Conservation (phyloP, 73 alveolate genomes). For the Loxodes magnus region DNA sequence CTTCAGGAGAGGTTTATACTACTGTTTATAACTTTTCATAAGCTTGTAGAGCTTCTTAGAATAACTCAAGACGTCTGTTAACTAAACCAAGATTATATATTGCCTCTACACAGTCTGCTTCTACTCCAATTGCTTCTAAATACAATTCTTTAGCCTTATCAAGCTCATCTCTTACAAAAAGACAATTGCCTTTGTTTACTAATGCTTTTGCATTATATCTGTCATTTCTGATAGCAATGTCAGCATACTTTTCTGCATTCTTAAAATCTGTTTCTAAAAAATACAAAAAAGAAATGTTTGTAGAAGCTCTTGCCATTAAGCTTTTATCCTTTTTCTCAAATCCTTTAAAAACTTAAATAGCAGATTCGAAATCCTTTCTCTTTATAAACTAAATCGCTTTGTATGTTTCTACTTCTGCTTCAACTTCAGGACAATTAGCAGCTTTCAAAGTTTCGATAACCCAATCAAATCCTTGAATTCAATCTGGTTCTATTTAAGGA, state of each 20-base stretch:
- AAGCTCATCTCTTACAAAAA: constrained; percentile 92
- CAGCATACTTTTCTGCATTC: constrained; percentile 97
- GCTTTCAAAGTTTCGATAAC: constrained; percentile 76
- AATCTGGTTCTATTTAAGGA: constrained; percentile 81
- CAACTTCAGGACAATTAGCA: constrained; percentile 85
- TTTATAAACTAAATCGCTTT: constrained; percentile 88
- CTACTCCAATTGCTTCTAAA: constrained; percentile 99
- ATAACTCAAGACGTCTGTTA: constrained; percentile 60
- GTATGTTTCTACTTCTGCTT: constrained; percentile 90
- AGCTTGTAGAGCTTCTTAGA: constrained; percentile 93
- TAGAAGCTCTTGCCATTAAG: constrained; percentile 97
- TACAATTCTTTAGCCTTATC: constrained; percentile 96
- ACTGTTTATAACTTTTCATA: constrained; percentile 97
- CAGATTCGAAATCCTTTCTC: constrained; percentile 84
- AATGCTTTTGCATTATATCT: constrained; percentile 97
- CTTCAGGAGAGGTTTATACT: constrained; percentile 93
- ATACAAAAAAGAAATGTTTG: constrained; percentile 92
- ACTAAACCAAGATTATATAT: constrained; percentile 97
- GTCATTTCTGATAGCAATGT: constrained; percentile 95
- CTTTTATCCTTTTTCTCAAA: constrained; percentile 94
- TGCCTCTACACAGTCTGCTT: constrained; percentile 99
- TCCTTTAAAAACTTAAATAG: constrained; percentile 78
- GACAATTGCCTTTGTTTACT: constrained; percentile 75
- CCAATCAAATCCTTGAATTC: constrained; percentile 77
- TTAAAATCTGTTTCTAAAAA: constrained; percentile 93